A percentile compares a stretch with the other conserved stretches of the same genome.
phyloP scores from a whole-genome alignment of 805 yeast genomes.

The Candida mattraensis region DNA sequence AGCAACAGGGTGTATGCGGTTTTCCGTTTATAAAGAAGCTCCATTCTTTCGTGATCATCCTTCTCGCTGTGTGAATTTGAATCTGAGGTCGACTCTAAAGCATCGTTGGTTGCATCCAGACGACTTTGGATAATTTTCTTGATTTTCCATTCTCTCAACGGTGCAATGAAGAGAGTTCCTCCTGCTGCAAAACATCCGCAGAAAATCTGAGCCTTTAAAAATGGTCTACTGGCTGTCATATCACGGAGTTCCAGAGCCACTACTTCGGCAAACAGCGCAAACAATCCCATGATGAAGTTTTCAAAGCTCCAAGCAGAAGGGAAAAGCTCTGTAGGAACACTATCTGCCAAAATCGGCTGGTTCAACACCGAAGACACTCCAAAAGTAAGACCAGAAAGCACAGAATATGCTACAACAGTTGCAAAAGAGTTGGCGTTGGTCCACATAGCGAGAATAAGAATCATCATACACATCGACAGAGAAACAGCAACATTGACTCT shows the following conservation, averaged over 20 bases:
- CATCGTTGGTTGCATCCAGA: slow-evolving; percentile 14
- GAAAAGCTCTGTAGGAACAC: slow-evolving; percentile 26
- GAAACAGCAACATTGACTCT: slow-evolving; percentile 43
- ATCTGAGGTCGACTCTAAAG: no score
- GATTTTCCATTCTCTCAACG: slow-evolving; percentile 54
- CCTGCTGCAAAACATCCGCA: slow-evolving; percentile 54
- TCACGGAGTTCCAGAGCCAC: slow-evolving; percentile 30
- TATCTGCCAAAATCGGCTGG: slow-evolving; percentile 33
- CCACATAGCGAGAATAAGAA: slow-evolving; percentile 50
- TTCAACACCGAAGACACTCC: slow-evolving; percentile 42
- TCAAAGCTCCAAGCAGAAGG: slow-evolving; percentile 34
- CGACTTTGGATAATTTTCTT: slow-evolving; percentile 32
- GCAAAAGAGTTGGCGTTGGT: slow-evolving; percentile 33
- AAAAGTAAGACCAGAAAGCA: slow-evolving; percentile 44
- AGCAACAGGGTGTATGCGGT: slow-evolving; percentile 19
- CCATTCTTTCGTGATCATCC: slow-evolving; percentile 6
- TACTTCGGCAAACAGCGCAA: slow-evolving; percentile 32
- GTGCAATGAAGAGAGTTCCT: slow-evolving; percentile 39
- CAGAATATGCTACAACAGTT: slow-evolving; percentile 37
- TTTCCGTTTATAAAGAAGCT: slow-evolving; percentile 12
- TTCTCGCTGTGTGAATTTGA: no score
- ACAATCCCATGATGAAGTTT: slow-evolving; percentile 29
- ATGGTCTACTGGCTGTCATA: slow-evolving; percentile 37
- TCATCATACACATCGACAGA: slow-evolving; percentile 34
- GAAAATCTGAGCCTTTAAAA: slow-evolving; percentile 58